Conservation (phyloP, 371 early-diverging fungal species). For the Rhizopus stolonifer region DNA sequence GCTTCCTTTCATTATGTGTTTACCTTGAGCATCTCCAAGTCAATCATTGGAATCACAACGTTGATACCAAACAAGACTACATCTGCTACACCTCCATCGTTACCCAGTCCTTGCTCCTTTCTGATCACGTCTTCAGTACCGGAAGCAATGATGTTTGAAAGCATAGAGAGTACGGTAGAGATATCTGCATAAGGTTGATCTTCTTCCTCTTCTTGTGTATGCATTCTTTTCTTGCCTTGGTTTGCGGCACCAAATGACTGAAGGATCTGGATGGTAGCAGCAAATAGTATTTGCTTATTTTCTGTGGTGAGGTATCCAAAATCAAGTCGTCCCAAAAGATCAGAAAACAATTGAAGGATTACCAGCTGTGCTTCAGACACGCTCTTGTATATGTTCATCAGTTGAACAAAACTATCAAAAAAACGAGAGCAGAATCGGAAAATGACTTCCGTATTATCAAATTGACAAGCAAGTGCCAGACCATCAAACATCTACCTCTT, state of each 20-base stretch:
- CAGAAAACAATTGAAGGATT: constrained; percentile 60
- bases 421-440: constrained; percentile 59
- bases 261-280: constrained; percentile 46
- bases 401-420: constrained; percentile 63
- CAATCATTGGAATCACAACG: constrained; percentile 70
- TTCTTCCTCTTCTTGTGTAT: constrained; percentile 57
- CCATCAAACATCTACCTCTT: constrained; percentile 68
- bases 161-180: constrained; percentile 57
- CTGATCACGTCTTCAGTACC: constrained; percentile 58
- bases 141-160: constrained; percentile 61
- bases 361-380: constrained; percentile 64
- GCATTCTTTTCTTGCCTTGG: constrained; percentile 55
- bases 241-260: constrained; percentile 54
- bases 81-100: constrained; percentile 44
- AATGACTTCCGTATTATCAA: constrained; percentile 59
- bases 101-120: constrained; percentile 5
- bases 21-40: constrained; percentile 73
- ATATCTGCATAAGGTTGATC: constrained; percentile 73
- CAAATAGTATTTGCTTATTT: constrained; percentile 49
- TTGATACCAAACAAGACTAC: constrained; percentile 73
- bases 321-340: constrained; percentile 52
- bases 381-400: constrained; percentile 66
- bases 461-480: constrained; percentile 69
- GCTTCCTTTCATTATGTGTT: background rate
- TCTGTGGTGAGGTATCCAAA: constrained; percentile 43